Evolutionary conservation across 345 rosid species (phyloP).

Genomic region (Salix exigua): DNA sequence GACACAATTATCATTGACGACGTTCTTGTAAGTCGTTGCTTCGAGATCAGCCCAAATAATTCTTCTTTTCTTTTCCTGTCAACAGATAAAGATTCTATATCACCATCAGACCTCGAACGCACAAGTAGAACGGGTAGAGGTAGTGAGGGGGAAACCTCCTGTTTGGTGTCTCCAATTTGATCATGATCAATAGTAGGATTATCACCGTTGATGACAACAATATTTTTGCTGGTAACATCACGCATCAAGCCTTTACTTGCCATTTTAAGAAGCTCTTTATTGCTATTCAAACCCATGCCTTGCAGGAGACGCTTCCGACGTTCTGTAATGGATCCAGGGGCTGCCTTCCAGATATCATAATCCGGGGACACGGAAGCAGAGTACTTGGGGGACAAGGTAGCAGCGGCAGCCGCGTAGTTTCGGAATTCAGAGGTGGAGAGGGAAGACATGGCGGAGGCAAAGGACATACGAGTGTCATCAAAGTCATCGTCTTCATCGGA

Average conservation of each 20-base stretch:
- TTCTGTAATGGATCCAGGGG: constrained; percentile 74
- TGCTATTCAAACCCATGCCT: constrained; percentile 66
- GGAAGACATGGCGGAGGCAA: constrained; percentile 48
- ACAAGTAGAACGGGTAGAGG: constrained; percentile 41
- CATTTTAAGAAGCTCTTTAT: constrained; percentile 37
- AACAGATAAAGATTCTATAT: constrained; percentile 45
- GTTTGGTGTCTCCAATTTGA: neutral
- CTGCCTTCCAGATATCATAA: constrained; percentile 83
- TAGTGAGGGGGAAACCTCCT: constrained; percentile 12
- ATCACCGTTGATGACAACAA: neutral
- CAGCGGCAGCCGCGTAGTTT: constrained; percentile 4
- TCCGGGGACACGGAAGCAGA: constrained; percentile 31
- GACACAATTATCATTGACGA: constrained; percentile 47
- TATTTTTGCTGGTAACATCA: constrained; percentile 22
- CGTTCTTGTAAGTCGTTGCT: constrained; percentile 65
- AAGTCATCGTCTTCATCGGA: constrained; percentile 64
- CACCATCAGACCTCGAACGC: constrained; percentile 68
- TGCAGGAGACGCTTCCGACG: constrained; percentile 64
- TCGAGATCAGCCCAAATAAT: constrained; percentile 50
- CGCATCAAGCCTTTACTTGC: constrained; percentile 25
- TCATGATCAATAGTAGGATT: neutral
- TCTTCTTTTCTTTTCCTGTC: constrained; percentile 62
- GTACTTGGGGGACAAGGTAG: neutral
- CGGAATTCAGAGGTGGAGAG: constrained; percentile 23
- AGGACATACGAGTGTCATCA: constrained; percentile 69